Base-by-base conservation (phyloP, 2,329 filamentous ascomycete species). In the Cladorrhinum sp. region DNA sequence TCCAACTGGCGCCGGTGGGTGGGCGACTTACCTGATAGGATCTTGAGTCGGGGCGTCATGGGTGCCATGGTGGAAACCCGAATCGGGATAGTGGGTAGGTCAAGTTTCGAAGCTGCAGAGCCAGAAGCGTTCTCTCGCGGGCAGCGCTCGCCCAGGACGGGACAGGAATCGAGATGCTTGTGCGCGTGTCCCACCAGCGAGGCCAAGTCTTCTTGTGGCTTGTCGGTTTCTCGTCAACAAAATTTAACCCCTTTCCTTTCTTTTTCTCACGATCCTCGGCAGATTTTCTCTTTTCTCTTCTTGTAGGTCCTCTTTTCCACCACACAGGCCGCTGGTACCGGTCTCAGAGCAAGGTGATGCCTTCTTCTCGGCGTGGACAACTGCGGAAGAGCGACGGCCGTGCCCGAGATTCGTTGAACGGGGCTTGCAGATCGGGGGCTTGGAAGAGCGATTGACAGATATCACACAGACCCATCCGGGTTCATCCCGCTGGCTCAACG, bases 31-130 rank as follows among this genome's bases (percentile, higher is more conserved):
- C 83, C 83, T 81, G 82, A 83, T 73, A 85, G 78, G 75, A 84
- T 79, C 77, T 80, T 84, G 75, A 82, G 79, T 76, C 82, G 82
- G 75, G 83, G 82, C 74, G 82, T 77, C 73, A 79, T 76, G 74
- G 83, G 82, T 76, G 82, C 82, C 83, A 85, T 85, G 74, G 74
- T 80, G 74, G 74, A 71, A 73, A 67, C 74, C 74, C 68, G 70
- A 74, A 73, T 68, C 67, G 72, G 74, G 67, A 70, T 74, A 76
- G 71, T 68, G 65, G 64, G 67, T 64, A 69, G 64, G 66, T 65
- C 69, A 68, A 67, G 67, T 70, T 68, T 70, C 66, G 66, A 71
- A 66, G 66, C 65, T 66, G 66, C 65, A 64, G 66, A 65, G 61
- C 69, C 65, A 68, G 67, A 64, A 62, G 64, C 59, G 57, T 57